A percentile compares a stretch with the other conserved stretches of the same genome.
These are phyloP conservation scores for Fusarium sp. DNA, from an alignment of 2,329 filamentous ascomycete genomes.

Conservation along the genomic window DNA sequence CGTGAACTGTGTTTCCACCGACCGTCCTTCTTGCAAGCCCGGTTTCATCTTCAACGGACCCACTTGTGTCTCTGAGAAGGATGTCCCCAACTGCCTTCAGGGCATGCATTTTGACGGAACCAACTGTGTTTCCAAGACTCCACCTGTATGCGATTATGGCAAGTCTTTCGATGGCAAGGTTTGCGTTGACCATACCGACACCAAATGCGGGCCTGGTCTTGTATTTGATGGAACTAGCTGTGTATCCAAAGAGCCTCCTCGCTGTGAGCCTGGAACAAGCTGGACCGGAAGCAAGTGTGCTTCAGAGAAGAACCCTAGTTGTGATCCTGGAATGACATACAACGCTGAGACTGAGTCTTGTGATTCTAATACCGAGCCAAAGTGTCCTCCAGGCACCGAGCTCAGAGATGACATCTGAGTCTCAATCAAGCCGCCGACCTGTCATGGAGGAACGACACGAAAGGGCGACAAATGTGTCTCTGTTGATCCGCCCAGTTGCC, in stretches of 20 bases:
- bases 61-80: constrained; percentile 14
- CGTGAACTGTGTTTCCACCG: background rate
- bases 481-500: background rate
- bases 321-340: constrained; percentile 8
- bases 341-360: constrained; percentile 17
- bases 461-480: constrained; percentile 21
- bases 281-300: constrained; percentile 21
- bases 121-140: constrained; percentile 14
- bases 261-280: background rate
- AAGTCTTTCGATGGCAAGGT: constrained; percentile 4
- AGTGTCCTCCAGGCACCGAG: constrained; percentile 11
- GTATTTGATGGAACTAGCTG: constrained; percentile 23
- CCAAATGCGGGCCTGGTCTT: constrained; percentile 3
- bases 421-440: background rate
- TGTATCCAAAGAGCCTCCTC: constrained; percentile 4
- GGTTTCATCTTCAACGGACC: constrained; percentile 5
- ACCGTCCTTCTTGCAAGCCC: background rate
- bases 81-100: background rate
- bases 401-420: constrained; percentile 21
- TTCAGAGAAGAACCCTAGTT: constrained; percentile 6
- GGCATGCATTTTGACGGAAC: constrained; percentile 14
- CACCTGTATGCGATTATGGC: background rate
- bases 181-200: constrained; percentile 10
- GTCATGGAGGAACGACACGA: background rate
- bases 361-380: background rate